Percentiles rank a stretch among this genome's conserved stretches.
Evolutionary conservation across 768 basidiomycete genomes (phyloP).

Genomic region (Leccinellum albellum): DNA sequence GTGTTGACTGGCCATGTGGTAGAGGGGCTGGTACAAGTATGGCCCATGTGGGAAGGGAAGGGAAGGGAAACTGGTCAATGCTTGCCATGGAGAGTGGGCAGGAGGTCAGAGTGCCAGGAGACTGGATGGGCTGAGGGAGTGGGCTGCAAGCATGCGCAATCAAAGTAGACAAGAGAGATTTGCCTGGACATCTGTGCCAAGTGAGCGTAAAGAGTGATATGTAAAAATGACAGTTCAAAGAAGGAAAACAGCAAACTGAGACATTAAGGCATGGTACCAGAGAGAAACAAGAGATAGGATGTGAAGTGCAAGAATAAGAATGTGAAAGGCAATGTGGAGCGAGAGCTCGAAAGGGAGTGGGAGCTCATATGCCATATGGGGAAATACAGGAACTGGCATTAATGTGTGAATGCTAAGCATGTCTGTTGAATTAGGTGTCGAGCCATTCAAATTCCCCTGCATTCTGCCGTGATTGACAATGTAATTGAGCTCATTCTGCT

Average conservation of each 20-base stretch:
- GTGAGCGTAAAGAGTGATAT: constrained; percentile 47
- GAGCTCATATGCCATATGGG: constrained; percentile 27
- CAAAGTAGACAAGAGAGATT: constrained; percentile 53
- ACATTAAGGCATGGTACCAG: constrained; percentile 51
- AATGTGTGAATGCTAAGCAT: constrained; percentile 41
- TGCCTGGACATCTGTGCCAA: constrained; percentile 54
- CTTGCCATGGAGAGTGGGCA: constrained; percentile 39
- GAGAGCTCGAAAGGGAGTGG: constrained; percentile 37
- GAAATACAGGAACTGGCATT: constrained; percentile 26
- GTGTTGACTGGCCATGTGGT: constrained; percentile 43
- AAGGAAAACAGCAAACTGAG: constrained; percentile 62
- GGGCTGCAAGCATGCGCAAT: constrained; percentile 41
- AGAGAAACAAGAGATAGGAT: constrained; percentile 55
- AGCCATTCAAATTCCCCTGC: constrained; percentile 29
- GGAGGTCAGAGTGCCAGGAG: constrained; percentile 35
- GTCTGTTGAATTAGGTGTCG: constrained; percentile 54
- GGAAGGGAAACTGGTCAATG: constrained; percentile 43
- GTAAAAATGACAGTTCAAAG: constrained; percentile 57
- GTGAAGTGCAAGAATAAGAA: constrained; percentile 54
- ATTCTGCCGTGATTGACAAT: constrained; percentile 54
- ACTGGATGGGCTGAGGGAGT: constrained; percentile 27
- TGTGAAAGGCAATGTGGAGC: constrained; percentile 53
- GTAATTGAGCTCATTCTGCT: constrained; percentile 73
- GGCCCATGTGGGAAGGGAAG: constrained; percentile 49
- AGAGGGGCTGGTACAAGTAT: constrained; percentile 65